Evolutionary conservation across 345 rosid species (phyloP).

Genomic region (Syzygium aqueum): DNA sequence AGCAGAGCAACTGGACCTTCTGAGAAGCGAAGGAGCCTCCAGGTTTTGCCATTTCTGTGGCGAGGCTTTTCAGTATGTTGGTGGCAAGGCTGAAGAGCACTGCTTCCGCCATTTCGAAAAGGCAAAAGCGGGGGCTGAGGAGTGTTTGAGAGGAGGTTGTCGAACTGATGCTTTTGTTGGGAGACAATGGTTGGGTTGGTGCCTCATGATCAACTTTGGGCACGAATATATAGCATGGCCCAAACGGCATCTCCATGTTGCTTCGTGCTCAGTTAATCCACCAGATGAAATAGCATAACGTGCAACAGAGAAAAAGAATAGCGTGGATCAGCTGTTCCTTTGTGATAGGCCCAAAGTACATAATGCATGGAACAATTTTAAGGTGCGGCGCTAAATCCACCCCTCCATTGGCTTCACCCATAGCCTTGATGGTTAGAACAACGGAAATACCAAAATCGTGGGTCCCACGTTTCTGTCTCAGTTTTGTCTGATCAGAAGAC

Average conservation of each 20-base stretch:
- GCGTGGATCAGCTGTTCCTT: no score
- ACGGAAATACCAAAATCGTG: no score
- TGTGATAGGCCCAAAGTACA: no score
- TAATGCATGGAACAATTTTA: no score
- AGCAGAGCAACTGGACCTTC: accelerated
- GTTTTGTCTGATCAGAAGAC: no score
- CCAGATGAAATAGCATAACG: not conserved
- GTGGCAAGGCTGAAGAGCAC: accelerated
- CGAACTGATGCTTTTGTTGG: no score
- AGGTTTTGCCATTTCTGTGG: not conserved
- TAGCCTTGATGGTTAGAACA: no score
- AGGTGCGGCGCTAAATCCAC: no score
- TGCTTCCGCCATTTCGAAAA: not conserved
- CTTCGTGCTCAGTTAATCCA: not conserved
- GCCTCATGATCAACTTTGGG: accelerated
- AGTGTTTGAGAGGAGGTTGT: not conserved
- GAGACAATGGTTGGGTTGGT: not conserved
- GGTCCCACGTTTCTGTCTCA: no score
- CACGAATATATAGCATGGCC: not conserved
- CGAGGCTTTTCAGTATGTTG: not conserved
- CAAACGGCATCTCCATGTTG: not conserved
- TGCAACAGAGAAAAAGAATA: no score
- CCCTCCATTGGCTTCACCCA: no score
- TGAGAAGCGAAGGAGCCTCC: not conserved
- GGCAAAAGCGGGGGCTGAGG: not conserved